These are phyloP conservation scores for Iodosphaeria phyllophila DNA, from an alignment of 2,329 filamentous ascomycete genomes.

Conservation along the genomic window DNA sequence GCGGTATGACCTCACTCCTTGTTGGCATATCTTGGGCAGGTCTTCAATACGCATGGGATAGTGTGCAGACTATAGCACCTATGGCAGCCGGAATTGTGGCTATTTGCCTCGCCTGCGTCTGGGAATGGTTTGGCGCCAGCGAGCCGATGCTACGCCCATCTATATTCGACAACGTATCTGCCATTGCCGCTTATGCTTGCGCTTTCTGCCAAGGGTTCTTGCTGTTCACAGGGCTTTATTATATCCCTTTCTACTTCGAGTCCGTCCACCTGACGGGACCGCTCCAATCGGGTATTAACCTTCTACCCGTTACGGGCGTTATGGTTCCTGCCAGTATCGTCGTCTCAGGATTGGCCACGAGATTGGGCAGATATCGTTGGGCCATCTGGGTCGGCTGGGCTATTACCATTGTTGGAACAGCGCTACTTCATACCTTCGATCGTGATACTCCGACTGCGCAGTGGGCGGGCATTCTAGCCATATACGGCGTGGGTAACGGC, in stretches of 20 bases:
- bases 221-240: slow-evolving; percentile 1
- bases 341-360: slow-evolving; percentile 1
- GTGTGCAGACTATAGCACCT: slow-evolving; percentile 12
- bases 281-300: slow-evolving; percentile 1
- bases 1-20: slow-evolving; percentile 26
- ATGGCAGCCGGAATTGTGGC: slow-evolving; percentile 6
- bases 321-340: slow-evolving; percentile 2
- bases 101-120: slow-evolving; percentile 6
- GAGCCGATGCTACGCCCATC: slow-evolving; percentile 3
- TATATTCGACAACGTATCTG: slow-evolving; percentile 1
- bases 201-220: slow-evolving; percentile 2
- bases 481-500: slow-evolving; percentile 2
- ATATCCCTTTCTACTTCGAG: slow-evolving; percentile 3
- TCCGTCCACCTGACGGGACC: slow-evolving; percentile 1
- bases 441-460: background rate
- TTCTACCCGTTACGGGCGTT: slow-evolving; percentile 1
- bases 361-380: slow-evolving; percentile 1
- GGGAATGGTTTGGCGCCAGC: slow-evolving; percentile 5
- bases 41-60: slow-evolving; percentile 15
- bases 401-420: background rate
- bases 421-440: background rate
- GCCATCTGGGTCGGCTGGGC: slow-evolving; percentile 1
- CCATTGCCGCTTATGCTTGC: slow-evolving; percentile 1
- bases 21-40: slow-evolving; percentile 29
- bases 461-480: slow-evolving; percentile 1